Evolutionary conservation across 164 flowering plant species (phyloP).

Genomic region (Buxus sempervirens): DNA sequence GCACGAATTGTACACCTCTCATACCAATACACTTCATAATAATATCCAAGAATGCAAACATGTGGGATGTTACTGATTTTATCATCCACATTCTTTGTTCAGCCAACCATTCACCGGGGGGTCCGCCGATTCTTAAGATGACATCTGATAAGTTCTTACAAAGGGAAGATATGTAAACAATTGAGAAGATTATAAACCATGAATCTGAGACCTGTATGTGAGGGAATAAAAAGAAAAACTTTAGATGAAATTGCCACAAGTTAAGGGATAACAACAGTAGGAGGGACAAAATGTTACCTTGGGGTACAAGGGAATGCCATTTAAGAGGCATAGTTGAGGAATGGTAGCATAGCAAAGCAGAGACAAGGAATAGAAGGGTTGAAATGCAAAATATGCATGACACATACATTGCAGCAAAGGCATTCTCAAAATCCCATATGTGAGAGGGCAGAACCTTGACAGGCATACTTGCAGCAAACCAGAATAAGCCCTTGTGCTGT

Average conservation of each 20-base stretch:
- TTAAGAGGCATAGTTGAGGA: slow-evolving; percentile 42
- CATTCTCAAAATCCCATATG: slow-evolving; percentile 32
- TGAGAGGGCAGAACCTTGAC: slow-evolving; percentile 37
- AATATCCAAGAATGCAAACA: slow-evolving; percentile 35
- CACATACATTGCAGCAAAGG: slow-evolving; percentile 30
- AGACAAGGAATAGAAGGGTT: slow-evolving; percentile 28
- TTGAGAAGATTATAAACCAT: slow-evolving; percentile 23
- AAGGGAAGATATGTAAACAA: slow-evolving; percentile 25
- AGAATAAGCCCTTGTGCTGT: slow-evolving; percentile 35
- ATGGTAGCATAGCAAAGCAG: slow-evolving; percentile 30
- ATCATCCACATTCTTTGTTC: slow-evolving; percentile 46
- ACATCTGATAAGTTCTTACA: slow-evolving; percentile 30
- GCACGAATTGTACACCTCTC: slow-evolving; percentile 34
- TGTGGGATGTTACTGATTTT: slow-evolving; percentile 25
- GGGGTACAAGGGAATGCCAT: slow-evolving; percentile 39
- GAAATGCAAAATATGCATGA: slow-evolving; percentile 22
- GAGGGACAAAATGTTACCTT: slow-evolving; percentile 16
- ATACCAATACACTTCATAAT: slow-evolving; percentile 27
- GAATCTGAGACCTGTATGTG: slow-evolving; percentile 24
- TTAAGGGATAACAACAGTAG: not conserved
- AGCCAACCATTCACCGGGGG: slow-evolving; percentile 25
- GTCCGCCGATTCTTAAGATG: slow-evolving; percentile 21
- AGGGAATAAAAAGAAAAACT: not conserved
- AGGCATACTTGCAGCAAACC: slow-evolving; percentile 35
- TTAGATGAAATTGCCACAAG: not conserved